Base-by-base conservation (phyloP, 2,329 filamentous ascomycete species). In the Rutstroemia sp. region DNA sequence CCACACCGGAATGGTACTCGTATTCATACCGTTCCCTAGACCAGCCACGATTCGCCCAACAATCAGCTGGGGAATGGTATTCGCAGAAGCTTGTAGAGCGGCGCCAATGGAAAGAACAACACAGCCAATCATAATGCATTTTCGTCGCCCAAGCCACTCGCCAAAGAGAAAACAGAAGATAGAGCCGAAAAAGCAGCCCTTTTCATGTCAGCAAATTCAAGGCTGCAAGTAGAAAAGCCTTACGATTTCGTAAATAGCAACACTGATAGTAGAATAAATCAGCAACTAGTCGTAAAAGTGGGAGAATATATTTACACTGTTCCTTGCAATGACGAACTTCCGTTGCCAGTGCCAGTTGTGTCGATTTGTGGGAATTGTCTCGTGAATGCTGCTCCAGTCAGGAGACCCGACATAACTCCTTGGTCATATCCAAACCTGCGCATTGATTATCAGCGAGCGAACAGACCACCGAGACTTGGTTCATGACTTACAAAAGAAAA, bases 41-140 rank as follows among this genome's bases (percentile, higher is more conserved):
- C 76, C 78, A 4, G 76, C 75, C 16, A 78, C 68, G 39, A 76
- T 71, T 42, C 76, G 70, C 9, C 76, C 75, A 27, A 77, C 69
- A 41, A 83, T 80, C 62, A 83, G 75, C 62, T 82, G 79, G 17
- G 75, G 71, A 44, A 81, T 69, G 38, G 71, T 73, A 37, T 70
- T 73, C 5, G 73, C 67, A 17, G 71, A 71, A 19, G 68, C 66
- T 56, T 75, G 72, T 16, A 75, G 61, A n/a, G 67, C 65, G 27
- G 81, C 81, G 14, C 82, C 82, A 38, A 84, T 63, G 10, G 82
- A 71, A 75, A 84, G 80, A 62, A 84, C 78, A 4, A 69, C 60
- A n/a, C 78, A 77, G 30, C 81, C 81, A n/a, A 78, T 64, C 54
- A 83, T 76, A 57, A 84, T 83, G 46, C 79, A 79, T 42, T 63